These are phyloP conservation scores for Rusavskia elegans DNA, from an alignment of 495 filamentous ascomycete genomes.

Conservation along the genomic window DNA sequence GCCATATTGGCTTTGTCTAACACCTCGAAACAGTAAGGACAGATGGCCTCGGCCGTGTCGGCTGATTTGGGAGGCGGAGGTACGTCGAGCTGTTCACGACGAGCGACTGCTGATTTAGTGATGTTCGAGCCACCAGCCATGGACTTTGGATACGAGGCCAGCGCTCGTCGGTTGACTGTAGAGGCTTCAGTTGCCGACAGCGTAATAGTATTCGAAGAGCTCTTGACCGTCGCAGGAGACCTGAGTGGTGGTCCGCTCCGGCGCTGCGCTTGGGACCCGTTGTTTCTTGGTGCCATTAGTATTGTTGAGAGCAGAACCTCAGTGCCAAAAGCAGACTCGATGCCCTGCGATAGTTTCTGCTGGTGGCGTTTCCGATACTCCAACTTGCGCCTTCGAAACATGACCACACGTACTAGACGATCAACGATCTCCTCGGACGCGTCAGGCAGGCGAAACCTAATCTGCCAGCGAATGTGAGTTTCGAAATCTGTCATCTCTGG, in stretches of 20 bases:
- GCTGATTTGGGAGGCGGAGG: background rate
- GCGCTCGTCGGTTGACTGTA: background rate
- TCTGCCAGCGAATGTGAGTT: too few species aligned
- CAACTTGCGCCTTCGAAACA: background rate
- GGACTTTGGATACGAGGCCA: background rate
- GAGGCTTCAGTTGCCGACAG: too few species aligned
- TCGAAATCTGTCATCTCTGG: too few species aligned
- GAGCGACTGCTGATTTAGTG: background rate
- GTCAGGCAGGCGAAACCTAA: too few species aligned
- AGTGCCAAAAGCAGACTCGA: background rate
- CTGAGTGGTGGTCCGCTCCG: too few species aligned
- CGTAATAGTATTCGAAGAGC: too few species aligned
- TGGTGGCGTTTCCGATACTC: background rate
- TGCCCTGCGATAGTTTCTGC: background rate
- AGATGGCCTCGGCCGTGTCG: background rate
- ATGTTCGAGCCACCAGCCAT: background rate
- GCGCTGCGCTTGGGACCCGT: too few species aligned
- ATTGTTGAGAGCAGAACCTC: too few species aligned
- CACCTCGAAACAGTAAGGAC: background rate
- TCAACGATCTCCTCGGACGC: background rate
- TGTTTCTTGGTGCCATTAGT: too few species aligned
- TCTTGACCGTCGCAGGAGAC: too few species aligned
- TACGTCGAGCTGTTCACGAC: background rate
- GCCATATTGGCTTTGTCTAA: background rate
- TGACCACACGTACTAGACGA: background rate